Percentiles rank a stretch among this genome's conserved stretches.
Conservation (phyloP, 192 early-diverging fungal genomes). For the Spizellomyces punctatus region DNA sequence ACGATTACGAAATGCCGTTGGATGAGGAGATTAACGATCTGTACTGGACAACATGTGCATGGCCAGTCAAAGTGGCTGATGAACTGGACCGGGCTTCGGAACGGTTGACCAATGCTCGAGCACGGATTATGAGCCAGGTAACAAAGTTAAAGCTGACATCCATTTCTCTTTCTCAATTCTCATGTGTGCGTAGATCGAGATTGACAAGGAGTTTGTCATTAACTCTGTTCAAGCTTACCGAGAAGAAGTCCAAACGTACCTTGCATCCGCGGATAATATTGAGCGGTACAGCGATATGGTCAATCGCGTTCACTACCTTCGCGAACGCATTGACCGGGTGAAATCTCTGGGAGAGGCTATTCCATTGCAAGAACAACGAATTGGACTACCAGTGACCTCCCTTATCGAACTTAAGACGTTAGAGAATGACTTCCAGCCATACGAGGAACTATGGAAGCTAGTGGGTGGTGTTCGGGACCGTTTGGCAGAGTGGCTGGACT, state of each 20-base stretch:
- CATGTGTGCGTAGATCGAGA: conserved; percentile 5
- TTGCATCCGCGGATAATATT: conserved; percentile 10
- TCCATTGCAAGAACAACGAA: conserved; percentile 16
- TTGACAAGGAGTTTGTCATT: conserved; percentile 31
- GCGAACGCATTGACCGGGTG: conserved; percentile 27
- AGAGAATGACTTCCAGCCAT: conserved; percentile 13
- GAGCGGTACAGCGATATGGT: conserved; percentile 19
- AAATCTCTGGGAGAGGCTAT: conserved; percentile 16
- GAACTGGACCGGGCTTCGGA: conserved; percentile 29
- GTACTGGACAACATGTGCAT: conserved; percentile 46
- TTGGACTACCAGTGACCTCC: conserved; percentile 17
- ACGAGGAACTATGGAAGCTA: conserved; percentile 42
- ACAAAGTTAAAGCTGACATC: background rate
- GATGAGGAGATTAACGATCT: conserved; percentile 29
- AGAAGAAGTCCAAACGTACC: conserved; percentile 29
- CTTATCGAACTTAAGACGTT: conserved; percentile 9
- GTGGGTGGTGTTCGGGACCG: conserved; percentile 9
- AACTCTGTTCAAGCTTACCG: conserved; percentile 25
- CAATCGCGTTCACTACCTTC: conserved; percentile 11
- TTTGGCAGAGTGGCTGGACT: conserved; percentile 36
- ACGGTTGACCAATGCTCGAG: conserved; percentile 20
- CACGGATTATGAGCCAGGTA: conserved; percentile 25
- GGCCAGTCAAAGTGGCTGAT: conserved; percentile 33
- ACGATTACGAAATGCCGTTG: conserved; percentile 33
- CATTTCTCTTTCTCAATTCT: background rate